A percentile compares a stretch with the other conserved stretches of the same genome.
Evolutionary conservation across 176 grass and related monocot species (phyloP).

Genomic region (Tuctoria greenei): DNA sequence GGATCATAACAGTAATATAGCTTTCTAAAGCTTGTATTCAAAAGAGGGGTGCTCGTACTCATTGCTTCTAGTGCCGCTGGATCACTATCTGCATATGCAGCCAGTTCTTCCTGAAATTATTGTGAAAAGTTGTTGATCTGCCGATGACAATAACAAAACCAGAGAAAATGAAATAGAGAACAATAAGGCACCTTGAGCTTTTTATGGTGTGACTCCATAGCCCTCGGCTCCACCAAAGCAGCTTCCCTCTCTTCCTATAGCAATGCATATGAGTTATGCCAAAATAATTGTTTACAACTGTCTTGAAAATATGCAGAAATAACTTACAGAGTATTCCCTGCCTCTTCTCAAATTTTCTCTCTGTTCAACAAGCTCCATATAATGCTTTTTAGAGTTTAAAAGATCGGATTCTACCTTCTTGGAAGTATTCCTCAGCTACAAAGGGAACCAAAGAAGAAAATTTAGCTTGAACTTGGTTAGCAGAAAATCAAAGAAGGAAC

Average conservation of each 20-base stretch:
- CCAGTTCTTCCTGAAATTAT: constrained; percentile 73
- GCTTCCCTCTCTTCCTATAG: constrained; percentile 80
- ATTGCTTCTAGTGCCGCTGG: constrained; percentile 82
- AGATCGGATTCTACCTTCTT: constrained; percentile 80
- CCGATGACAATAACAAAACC: constrained; percentile 21
- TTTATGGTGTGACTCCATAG: constrained; percentile 69
- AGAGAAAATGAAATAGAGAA: neutral
- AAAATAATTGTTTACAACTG: neutral
- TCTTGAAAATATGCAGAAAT: constrained; percentile 8
- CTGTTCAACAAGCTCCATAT: constrained; percentile 73
- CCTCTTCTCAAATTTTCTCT: constrained; percentile 89
- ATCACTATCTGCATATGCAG: constrained; percentile 86
- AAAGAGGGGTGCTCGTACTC: constrained; percentile 56
- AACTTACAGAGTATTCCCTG: constrained; percentile 87
- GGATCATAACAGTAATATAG: constrained; percentile 19
- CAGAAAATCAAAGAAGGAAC: neutral
- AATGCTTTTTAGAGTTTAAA: constrained; percentile 62
- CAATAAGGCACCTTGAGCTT: constrained; percentile 64
- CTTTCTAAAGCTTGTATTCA: neutral
- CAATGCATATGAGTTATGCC: constrained; percentile 22
- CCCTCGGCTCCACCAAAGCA: constrained; percentile 67
- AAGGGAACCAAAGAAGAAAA: constrained; percentile 20
- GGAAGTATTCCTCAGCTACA: constrained; percentile 68
- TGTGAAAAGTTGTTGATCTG: constrained; percentile 5
- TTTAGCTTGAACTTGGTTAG: constrained; percentile 7